Evolutionary conservation across 495 filamentous ascomycete genomes (phyloP).

Genomic region (Mytilinidion resinicola): DNA sequence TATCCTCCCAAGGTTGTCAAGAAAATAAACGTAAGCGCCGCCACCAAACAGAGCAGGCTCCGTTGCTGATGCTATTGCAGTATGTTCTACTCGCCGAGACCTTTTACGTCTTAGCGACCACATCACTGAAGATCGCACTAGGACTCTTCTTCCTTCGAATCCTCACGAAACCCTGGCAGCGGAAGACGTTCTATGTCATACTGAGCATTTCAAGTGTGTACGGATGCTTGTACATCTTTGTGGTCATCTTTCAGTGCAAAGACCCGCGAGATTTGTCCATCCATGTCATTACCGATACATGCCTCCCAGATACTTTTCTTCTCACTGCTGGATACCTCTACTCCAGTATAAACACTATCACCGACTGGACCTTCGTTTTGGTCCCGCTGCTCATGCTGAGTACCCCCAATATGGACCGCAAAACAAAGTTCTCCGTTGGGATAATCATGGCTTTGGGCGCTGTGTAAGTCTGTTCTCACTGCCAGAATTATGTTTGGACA

Average conservation of each 20-base stretch:
- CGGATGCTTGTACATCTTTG: conserved; percentile 37
- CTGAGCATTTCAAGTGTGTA: conserved; percentile 32
- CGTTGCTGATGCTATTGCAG: conserved; percentile 8
- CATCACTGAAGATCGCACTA: conserved; percentile 40
- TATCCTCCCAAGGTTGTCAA: background rate
- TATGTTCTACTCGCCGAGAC: conserved; percentile 32
- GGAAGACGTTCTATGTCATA: conserved; percentile 31
- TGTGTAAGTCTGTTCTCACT: conserved; percentile 6
- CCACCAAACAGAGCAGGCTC: background rate
- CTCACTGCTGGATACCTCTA: conserved; percentile 30
- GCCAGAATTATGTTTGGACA: background rate
- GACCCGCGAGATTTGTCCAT: conserved; percentile 3
- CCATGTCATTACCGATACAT: conserved; percentile 15
- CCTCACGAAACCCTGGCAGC: conserved; percentile 30
- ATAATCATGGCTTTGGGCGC: conserved; percentile 20
- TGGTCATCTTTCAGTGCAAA: conserved; percentile 43
- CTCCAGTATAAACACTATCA: conserved; percentile 35
- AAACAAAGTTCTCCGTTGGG: conserved; percentile 18
- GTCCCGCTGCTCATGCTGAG: conserved; percentile 41
- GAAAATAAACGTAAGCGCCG: conserved; percentile 7
- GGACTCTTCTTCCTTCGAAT: conserved; percentile 42
- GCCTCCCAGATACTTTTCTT: conserved; percentile 29
- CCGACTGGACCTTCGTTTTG: conserved; percentile 40
- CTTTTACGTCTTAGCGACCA: conserved; percentile 38
- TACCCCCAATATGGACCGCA: conserved; percentile 33